phyloP scores from a whole-genome alignment of 2,329 filamentous ascomycete genomes.

The Cercospora zeae-maydis region DNA sequence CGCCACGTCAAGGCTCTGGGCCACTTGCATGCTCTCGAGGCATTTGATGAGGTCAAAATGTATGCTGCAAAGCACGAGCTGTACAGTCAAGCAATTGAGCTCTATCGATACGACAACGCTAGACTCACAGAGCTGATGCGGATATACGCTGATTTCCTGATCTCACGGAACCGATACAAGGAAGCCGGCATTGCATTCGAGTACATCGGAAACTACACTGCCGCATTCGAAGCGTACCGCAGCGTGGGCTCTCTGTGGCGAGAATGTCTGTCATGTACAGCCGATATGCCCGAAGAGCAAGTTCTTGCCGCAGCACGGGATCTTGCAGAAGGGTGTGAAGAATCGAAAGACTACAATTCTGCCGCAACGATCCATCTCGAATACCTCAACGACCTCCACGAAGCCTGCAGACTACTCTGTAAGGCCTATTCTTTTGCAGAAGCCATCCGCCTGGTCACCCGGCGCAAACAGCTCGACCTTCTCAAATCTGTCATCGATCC shows the following conservation, averaged over 20 bases:
- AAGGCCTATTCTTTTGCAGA: constrained; percentile 83
- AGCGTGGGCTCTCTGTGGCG: constrained; percentile 78
- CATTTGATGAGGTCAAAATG: constrained; percentile 70
- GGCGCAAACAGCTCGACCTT: constrained; percentile 59
- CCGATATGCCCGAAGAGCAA: constrained; percentile 58
- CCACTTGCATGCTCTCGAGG: constrained; percentile 69
- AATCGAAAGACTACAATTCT: constrained; percentile 77
- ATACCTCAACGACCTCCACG: constrained; percentile 69
- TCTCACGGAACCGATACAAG: constrained; percentile 69
- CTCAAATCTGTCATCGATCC: constrained; percentile 68
- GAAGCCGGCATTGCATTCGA: constrained; percentile 89
- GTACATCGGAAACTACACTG: constrained; percentile 68
- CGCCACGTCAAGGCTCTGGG: constrained; percentile 71
- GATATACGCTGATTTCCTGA: constrained; percentile 76
- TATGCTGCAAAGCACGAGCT: constrained; percentile 79
- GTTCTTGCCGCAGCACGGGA: constrained; percentile 66
- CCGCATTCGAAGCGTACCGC: constrained; percentile 79
- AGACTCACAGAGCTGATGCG: constrained; percentile 66
- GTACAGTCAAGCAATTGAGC: constrained; percentile 70
- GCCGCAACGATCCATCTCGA: constrained; percentile 79
- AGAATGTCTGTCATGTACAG: constrained; percentile 78
- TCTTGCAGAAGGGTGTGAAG: constrained; percentile 74
- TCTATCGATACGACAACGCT: constrained; percentile 77
- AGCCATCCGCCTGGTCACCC: constrained; percentile 72
- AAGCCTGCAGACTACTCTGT: constrained; percentile 74